A percentile compares a stretch with the other conserved stretches of the same genome.
These are phyloP conservation scores for Blastomyces parvus DNA, from an alignment of 2,329 filamentous ascomycete species.

Conservation along the genomic window DNA sequence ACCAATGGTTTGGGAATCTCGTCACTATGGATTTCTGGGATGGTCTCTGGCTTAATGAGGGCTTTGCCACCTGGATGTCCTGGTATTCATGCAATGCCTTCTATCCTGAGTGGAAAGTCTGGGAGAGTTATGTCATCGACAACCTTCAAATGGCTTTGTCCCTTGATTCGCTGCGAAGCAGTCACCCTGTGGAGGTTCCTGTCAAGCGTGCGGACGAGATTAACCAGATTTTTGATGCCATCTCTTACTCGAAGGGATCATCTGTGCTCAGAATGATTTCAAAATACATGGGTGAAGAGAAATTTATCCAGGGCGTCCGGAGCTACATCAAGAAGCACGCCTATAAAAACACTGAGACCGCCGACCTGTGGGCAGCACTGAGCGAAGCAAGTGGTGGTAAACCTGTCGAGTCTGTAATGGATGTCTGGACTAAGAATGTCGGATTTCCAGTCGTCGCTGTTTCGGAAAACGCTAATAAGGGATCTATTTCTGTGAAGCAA, in stretches of 20 bases:
- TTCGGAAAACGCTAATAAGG: conserved; percentile 60
- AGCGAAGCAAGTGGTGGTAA: conserved; percentile 85
- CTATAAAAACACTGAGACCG: conserved; percentile 89
- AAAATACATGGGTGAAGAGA: conserved; percentile 83
- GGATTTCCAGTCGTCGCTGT: conserved; percentile 87
- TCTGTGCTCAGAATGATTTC: conserved; percentile 96
- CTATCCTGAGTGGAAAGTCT: conserved; percentile 97
- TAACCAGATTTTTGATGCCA: conserved; percentile 96
- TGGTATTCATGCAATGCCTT: conserved; percentile 92
- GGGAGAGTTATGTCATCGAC: conserved; percentile 90
- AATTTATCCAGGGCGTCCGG: conserved; percentile 84
- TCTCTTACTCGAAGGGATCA: conserved; percentile 94
- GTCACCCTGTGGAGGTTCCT: conserved; percentile 91
- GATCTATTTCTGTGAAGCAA: conserved; percentile 77
- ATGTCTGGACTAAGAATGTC: conserved; percentile 94
- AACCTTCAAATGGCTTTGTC: conserved; percentile 80
- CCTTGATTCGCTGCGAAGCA: conserved; percentile 84
- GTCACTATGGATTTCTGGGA: conserved; percentile 99
- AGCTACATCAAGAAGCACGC: conserved; percentile 91
- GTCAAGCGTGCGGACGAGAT: conserved; percentile 93
- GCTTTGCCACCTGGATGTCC: conserved; percentile 86
- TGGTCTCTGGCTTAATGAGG: conserved; percentile 90
- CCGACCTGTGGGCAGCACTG: conserved; percentile 81
- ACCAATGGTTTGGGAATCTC: conserved; percentile 97
- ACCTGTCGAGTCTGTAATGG: conserved; percentile 80